Percentiles rank a stretch among this genome's conserved stretches.
Conservation (phyloP, 2,329 filamentous ascomycete genomes). For the Lachnellula cervina region DNA sequence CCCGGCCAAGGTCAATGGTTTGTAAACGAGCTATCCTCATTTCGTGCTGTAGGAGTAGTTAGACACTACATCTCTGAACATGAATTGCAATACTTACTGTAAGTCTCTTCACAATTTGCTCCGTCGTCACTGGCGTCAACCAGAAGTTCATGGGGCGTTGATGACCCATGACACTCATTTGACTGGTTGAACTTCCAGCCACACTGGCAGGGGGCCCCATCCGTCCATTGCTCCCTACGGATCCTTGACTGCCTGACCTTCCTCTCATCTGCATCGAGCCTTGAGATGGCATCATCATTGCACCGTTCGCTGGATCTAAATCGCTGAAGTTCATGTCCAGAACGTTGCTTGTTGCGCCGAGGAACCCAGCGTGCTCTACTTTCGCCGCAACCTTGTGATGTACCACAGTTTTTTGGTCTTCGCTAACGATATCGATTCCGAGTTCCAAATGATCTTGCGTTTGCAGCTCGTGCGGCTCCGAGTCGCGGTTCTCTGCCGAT, state of each 20-base stretch:
- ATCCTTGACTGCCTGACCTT: constrained; percentile 63
- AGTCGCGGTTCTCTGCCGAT: constrained; percentile 92
- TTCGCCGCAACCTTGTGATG: constrained; percentile 98
- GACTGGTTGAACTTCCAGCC: constrained; percentile 45
- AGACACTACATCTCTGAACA: constrained; percentile 5
- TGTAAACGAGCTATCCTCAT: constrained; percentile 87
- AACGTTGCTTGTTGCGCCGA: constrained; percentile 68
- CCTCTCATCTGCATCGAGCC: constrained; percentile 67
- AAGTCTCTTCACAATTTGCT: constrained; percentile 83
- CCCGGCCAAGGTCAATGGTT: constrained; percentile 76
- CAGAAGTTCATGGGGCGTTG: constrained; percentile 77
- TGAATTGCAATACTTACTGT: constrained; percentile 20
- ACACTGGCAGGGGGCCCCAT: constrained; percentile 49
- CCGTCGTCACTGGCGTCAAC: constrained; percentile 84
- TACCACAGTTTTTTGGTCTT: constrained; percentile 97
- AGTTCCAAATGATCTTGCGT: constrained; percentile 90
- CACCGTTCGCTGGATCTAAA: constrained; percentile 73
- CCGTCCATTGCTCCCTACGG: constrained; percentile 57
- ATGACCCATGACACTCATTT: constrained; percentile 57
- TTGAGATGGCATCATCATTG: constrained; percentile 64
- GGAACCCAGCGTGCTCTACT: constrained; percentile 88
- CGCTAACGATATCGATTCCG: constrained; percentile 96
- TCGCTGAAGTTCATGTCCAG: constrained; percentile 91
- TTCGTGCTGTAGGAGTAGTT: constrained; percentile 58
- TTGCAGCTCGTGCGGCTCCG: constrained; percentile 87